Conservation (phyloP, 2,329 filamentous ascomycete genomes). For the Pestalotiopsis sp. region DNA sequence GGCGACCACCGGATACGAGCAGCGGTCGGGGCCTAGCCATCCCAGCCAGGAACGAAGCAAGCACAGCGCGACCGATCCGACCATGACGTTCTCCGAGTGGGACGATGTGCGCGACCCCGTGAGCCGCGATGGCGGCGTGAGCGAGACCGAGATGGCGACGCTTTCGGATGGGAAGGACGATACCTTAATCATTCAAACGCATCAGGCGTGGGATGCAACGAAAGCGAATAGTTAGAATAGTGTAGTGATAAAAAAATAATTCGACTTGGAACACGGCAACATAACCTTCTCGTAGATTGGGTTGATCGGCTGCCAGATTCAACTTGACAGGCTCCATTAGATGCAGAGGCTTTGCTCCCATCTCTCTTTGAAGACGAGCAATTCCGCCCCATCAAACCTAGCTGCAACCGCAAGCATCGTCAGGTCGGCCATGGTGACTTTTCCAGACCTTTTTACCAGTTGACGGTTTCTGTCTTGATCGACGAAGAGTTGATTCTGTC, state of each 20-base stretch:
- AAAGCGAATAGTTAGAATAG: neutral
- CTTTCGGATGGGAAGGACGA: neutral
- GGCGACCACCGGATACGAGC: neutral
- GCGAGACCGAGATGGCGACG: neutral
- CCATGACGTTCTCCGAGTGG: neutral
- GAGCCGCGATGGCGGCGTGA: neutral
- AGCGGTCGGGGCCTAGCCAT: neutral
- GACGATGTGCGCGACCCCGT: neutral
- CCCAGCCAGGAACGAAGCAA: neutral
- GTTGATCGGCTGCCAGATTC: too few relatives aligned
- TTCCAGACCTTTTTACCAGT: too few relatives aligned
- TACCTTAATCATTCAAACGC: neutral
- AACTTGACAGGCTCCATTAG: too few relatives aligned
- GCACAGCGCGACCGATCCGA: neutral
- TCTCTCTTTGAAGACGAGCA: too few relatives aligned
- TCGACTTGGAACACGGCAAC: too few relatives aligned
- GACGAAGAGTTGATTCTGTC: too few relatives aligned
- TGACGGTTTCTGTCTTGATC: too few relatives aligned
- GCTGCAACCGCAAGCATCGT: too few relatives aligned
- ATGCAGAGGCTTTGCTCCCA: too few relatives aligned
- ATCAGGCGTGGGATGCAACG: constrained; percentile 3
- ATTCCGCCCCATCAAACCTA: too few relatives aligned
- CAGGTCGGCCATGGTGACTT: too few relatives aligned
- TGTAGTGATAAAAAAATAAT: neutral
- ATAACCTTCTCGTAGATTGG: too few relatives aligned